Evolutionary conservation across 108 stramenopile species (phyloP), one percentile per base, ranked within the genome.

Genomic region (Mayamaea pseudoterrestris): DNA sequence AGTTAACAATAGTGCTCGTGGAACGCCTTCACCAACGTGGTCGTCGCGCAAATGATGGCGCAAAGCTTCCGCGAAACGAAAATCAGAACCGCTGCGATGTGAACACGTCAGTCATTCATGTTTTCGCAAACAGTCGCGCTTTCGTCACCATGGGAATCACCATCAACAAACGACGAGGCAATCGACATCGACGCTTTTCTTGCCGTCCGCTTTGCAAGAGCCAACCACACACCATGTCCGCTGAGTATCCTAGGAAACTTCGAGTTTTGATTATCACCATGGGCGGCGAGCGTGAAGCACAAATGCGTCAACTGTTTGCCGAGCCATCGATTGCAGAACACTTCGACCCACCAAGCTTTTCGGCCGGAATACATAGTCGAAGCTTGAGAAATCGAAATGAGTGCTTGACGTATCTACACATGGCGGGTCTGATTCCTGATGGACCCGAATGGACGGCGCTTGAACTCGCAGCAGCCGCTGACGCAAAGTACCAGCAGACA

Each of bases 201-300:
- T n/a, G n/a, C n/a, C n/a, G n/a, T n/a, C n/a, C n/a, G n/a, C n/a
- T n/a, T n/a, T n/a, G n/a, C n/a, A n/a, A n/a, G n/a, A n/a, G n/a
- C n/a, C n/a, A n/a, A n/a, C n/a, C n/a, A n/a, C n/a, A n/a, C n/a
- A n/a, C n/a, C n/a, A 34, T 13, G 32, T 13, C 32, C 32, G 13
- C 32, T 9, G 13, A 13, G 32, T 13, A 34, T 9, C 32, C 11
- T 34, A 57, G 81, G 12, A 82, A 80, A 43, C 63, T 90, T 17
- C 63, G 76, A 7, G 73, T 76, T 22, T 66, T 90, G 18, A 75
- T 90, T 22, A 84, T 90, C 28, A 77, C 73, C 18, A 65, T 81
- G 63, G 66, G 73, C 1, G 66, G 70, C 20, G 44, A 53, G 9
- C 76, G 83, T 7, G 60, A 69, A 37, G 41, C 57, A 26, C 30